phyloP scores from a whole-genome alignment of 208 protist species.

The Spironucleus salmonicida region DNA sequence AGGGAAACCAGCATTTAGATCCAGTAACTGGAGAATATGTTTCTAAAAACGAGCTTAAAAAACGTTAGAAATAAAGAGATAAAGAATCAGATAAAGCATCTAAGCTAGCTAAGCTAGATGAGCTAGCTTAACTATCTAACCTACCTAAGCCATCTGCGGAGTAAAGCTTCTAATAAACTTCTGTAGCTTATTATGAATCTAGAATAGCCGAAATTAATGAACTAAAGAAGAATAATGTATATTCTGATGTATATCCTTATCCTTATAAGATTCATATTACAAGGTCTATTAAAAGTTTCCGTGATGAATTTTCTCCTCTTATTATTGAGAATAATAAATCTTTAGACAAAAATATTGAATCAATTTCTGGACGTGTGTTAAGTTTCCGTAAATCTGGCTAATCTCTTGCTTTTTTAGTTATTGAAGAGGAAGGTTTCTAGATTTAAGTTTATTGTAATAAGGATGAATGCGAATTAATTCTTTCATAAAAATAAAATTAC shows the following conservation, averaged over 20 bases:
- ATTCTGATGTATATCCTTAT: background rate
- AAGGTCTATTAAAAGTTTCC: background rate
- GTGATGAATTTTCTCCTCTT: background rate
- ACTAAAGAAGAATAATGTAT: background rate
- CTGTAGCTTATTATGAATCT: constrained; percentile 27
- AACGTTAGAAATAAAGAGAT: constrained; percentile 5
- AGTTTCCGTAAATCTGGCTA: constrained; percentile 56
- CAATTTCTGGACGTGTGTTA: constrained; percentile 61
- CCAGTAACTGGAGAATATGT: constrained; percentile 6
- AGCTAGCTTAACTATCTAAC: too few relatives aligned
- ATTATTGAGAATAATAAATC: background rate
- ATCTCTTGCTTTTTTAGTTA: constrained; percentile 83
- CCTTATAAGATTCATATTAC: constrained; percentile 25
- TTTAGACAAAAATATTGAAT: constrained; percentile 41
- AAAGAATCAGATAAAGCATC: background rate
- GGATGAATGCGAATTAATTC: constrained; percentile 15
- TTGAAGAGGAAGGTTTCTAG: constrained; percentile 68
- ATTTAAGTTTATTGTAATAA: constrained; percentile 64
- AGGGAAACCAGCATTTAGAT: background rate
- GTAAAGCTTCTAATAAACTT: too few relatives aligned
- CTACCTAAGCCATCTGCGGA: too few relatives aligned
- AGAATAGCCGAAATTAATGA: background rate
- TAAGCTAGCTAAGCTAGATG: background rate
- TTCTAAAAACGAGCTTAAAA: constrained; percentile 26
- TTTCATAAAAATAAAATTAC: constrained; percentile 6